Evolutionary conservation across 805 yeast genomes (phyloP).

Genomic region (Starmerella vaccinii): DNA sequence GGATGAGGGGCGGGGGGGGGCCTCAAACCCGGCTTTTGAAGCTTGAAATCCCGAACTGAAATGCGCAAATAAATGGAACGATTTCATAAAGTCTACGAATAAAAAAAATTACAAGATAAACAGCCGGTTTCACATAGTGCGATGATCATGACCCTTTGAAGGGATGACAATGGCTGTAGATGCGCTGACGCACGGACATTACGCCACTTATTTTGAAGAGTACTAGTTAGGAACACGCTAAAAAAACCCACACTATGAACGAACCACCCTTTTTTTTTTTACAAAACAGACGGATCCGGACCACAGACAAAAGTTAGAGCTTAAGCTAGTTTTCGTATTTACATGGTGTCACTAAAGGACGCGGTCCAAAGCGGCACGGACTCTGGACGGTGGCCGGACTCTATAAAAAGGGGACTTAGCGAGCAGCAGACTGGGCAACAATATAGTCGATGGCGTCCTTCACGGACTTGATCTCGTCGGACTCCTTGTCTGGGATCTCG

Average conservation of each 20-base stretch:
- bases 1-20: not conserved
- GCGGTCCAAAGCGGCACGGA: not conserved
- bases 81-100: not conserved
- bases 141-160: too few relatives aligned
- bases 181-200: too few relatives aligned
- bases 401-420: constrained; percentile 18
- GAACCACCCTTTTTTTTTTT: too few relatives aligned
- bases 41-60: not conserved
- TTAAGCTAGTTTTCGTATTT: not conserved
- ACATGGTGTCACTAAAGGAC: not conserved
- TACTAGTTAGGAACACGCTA: too few relatives aligned
- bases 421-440: constrained; percentile 42
- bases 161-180: too few relatives aligned
- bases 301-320: too few relatives aligned
- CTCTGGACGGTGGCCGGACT: not conserved
- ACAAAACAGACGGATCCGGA: too few relatives aligned
- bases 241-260: too few relatives aligned
- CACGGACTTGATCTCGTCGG: constrained; percentile 87
- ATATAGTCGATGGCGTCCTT: constrained; percentile 89
- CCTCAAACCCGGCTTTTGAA: not conserved
- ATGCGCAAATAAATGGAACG: not conserved
- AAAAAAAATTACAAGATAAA: not conserved
- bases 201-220: too few relatives aligned
- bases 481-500: constrained; percentile 49
- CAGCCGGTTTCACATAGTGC: too few relatives aligned